Evolutionary conservation across 345 rosid species (phyloP), one percentile per base, ranked within the genome.

Genomic region (Kandelia obovata): DNA sequence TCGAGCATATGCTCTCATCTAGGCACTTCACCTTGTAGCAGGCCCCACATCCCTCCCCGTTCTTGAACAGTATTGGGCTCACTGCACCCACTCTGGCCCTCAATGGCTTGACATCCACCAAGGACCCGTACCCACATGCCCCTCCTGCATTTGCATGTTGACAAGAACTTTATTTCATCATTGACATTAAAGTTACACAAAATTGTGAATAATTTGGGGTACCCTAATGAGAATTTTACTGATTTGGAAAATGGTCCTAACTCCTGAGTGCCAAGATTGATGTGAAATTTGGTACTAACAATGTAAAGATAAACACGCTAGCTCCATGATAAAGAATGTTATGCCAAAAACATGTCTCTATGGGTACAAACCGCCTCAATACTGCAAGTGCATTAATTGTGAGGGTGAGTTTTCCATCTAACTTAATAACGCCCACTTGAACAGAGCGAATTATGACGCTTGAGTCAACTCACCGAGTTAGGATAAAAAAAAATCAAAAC

Each of bases 21-120:
- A 78, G 64, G 79, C 98, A 94, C 81, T 79, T 73, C 2, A 94
- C 91, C 58, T 91, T 94, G 85, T 88, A 94, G 67, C 98, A 91
- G 1, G 91, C 96, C 11, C 98, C 98, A 58, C 98, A 94, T 8
- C 98, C 98, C 77, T 83, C 98, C 0, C 98, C 97, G 67, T 77
- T 76, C 75, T 81, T 84, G 88, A 94, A 94, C 68, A 94, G 88
- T 9, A 78, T 70, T 46, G 96, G 87, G 80, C 95, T 91, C 81
- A 91, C 97, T 8, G 98, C 96, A 19, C 97, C 96, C 6, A 91
- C 98, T 28, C 98, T 74, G 0, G 98, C 97, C 80, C 68, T 79
- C 13, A 94, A 68, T 23, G 97, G 99, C 87, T 77, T 89, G 77
- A 91, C 96, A 61, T 92, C 93, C 65, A 92, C 98, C 53, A 94